Evolutionary conservation across 352 stramenopile species (phyloP).

Genomic region (Pythium dissimile): DNA sequence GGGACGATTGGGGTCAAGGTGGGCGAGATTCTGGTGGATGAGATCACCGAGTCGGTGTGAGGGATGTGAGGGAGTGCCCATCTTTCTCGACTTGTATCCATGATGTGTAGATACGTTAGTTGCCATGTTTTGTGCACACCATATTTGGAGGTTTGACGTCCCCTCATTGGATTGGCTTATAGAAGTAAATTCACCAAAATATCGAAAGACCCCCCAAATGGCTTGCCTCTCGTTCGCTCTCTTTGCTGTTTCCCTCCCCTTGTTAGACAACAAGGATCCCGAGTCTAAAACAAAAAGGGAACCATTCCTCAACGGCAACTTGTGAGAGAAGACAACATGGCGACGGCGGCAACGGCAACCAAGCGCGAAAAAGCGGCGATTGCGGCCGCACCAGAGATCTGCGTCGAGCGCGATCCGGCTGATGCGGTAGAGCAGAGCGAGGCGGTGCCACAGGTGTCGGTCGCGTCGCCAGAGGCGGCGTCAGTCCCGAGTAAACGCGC

Average conservation of each 20-base stretch:
- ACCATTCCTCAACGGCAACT: slow-evolving; percentile 22
- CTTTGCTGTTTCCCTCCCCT: not conserved
- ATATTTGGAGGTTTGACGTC: not conserved
- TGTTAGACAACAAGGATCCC: not conserved
- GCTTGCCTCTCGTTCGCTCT: not conserved
- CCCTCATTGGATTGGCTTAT: not conserved
- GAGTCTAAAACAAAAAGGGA: not conserved
- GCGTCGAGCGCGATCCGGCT: slow-evolving; percentile 8
- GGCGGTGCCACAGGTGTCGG: not conserved
- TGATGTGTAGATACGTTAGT: slow-evolving; percentile 1
- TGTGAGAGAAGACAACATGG: slow-evolving; percentile 8
- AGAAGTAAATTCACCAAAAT: slow-evolving; percentile 2
- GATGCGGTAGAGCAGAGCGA: slow-evolving; percentile 4
- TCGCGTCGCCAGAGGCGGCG: slow-evolving; percentile 4
- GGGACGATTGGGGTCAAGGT: slow-evolving; percentile 15
- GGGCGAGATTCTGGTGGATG: slow-evolving; percentile 18
- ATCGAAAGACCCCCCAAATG: not conserved
- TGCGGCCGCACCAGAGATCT: not conserved
- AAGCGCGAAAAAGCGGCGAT: slow-evolving; percentile 10
- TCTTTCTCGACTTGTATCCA: slow-evolving; percentile 2
- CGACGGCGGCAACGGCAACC: slow-evolving; percentile 5
- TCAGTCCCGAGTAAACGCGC: slow-evolving; percentile 23
- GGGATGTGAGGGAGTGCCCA: not conserved
- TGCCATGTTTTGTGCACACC: not conserved
- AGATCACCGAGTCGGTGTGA: slow-evolving; percentile 31